A percentile compares a stretch with the other conserved stretches of the same genome.
Evolutionary conservation across 192 early-diverging fungal species (phyloP).

Genomic region (Linnemannia zychae): DNA sequence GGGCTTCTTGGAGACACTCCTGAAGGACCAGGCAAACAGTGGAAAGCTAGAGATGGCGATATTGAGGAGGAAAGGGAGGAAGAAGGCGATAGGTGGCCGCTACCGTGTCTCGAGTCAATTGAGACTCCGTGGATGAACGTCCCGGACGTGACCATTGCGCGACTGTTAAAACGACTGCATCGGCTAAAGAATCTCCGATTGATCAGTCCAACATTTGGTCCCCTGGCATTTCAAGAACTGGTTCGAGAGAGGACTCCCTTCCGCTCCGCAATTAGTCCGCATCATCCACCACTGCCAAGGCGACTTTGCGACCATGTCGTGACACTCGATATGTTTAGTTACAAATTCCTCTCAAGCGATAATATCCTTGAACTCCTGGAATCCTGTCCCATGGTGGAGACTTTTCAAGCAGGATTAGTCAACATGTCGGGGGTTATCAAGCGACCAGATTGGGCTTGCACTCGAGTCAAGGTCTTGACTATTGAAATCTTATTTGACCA

Average conservation of each 20-base stretch:
- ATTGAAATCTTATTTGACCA: background rate
- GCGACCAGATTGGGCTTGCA: background rate
- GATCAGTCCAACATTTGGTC: background rate
- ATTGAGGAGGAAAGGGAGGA: background rate
- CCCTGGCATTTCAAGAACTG: background rate
- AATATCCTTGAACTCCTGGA: background rate
- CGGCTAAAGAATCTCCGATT: background rate
- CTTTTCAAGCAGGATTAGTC: background rate
- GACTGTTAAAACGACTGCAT: background rate
- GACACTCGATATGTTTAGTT: background rate
- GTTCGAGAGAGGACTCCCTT: background rate
- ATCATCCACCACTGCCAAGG: background rate
- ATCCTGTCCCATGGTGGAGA: background rate
- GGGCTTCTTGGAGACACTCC: background rate
- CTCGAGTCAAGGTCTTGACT: background rate
- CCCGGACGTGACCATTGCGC: background rate
- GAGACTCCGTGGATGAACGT: background rate
- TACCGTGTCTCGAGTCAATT: background rate
- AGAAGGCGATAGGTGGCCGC: background rate
- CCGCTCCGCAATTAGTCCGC: background rate
- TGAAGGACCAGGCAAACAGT: background rate
- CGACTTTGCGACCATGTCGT: background rate
- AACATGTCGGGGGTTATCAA: background rate
- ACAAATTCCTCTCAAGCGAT: background rate
- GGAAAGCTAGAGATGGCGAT: background rate